Percentiles rank a stretch among this genome's conserved stretches.
Conservation (phyloP, 352 stramenopile genomes). For the Albugo laibachii region DNA sequence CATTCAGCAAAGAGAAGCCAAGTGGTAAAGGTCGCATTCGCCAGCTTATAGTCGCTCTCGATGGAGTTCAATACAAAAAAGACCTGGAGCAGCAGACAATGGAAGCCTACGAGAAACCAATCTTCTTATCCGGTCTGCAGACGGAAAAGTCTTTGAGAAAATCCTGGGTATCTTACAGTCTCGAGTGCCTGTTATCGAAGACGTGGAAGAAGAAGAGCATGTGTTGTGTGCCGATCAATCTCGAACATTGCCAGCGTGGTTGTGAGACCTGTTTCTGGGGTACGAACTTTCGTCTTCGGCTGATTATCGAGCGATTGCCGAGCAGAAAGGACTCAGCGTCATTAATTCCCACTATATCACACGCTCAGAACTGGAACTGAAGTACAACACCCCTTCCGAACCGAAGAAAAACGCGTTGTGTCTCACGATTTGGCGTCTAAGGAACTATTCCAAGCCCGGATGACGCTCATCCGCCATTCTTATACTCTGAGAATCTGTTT, state of each 20-base stretch:
- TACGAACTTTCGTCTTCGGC: slow-evolving; percentile 79
- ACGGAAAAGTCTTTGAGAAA: no score
- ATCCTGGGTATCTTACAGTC: slow-evolving; percentile 3
- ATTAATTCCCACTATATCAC: slow-evolving; percentile 18
- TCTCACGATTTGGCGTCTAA: slow-evolving; percentile 21
- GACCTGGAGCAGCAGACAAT: slow-evolving; percentile 52
- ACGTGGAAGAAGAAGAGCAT: not conserved
- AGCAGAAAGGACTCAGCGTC: slow-evolving; percentile 15
- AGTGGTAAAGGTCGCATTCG: slow-evolving; percentile 41
- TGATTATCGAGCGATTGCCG: slow-evolving; percentile 42
- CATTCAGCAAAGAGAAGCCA: slow-evolving; percentile 18
- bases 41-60: slow-evolving; percentile 79
- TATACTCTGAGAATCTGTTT: slow-evolving; percentile 19
- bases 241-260: slow-evolving; percentile 71
- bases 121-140: slow-evolving; percentile 62
- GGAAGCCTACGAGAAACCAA: slow-evolving; percentile 83
- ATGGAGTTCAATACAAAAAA: slow-evolving; percentile 86
- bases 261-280: slow-evolving; percentile 90
- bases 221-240: not conserved
- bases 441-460: slow-evolving; percentile 12
- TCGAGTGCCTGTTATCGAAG: not conserved
- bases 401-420: not conserved
- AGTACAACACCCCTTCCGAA: slow-evolving; percentile 17
- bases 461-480: slow-evolving; percentile 26
- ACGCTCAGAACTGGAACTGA: slow-evolving; percentile 27